A percentile compares a stretch with the other conserved stretches of the same genome.
These are phyloP conservation scores for Penicillium paxilli DNA, from an alignment of 495 filamentous ascomycete genomes.

Conservation along the genomic window DNA sequence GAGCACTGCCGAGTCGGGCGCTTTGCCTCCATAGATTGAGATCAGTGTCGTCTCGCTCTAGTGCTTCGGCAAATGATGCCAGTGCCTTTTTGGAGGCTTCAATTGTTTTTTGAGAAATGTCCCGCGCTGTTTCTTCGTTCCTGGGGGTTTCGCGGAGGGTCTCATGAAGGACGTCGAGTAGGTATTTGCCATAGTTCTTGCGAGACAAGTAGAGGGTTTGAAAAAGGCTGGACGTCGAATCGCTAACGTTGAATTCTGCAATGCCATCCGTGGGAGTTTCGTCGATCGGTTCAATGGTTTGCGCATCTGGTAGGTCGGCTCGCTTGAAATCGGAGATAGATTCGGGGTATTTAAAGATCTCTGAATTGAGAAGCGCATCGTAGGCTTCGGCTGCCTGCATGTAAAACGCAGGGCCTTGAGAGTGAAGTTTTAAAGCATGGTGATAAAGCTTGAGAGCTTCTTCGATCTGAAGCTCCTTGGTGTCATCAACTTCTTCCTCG, in stretches of 20 bases:
- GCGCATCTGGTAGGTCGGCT: conserved; percentile 60
- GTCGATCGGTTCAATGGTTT: conserved; percentile 42
- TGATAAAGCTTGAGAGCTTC: conserved; percentile 96
- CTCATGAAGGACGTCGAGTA: conserved; percentile 70
- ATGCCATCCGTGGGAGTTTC: conserved; percentile 45
- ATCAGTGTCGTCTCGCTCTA: conserved; percentile 90
- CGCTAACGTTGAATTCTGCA: conserved; percentile 46
- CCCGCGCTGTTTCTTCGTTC: conserved; percentile 35
- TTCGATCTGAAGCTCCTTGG: conserved; percentile 94
- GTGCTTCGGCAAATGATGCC: conserved; percentile 67
- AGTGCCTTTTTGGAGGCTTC: conserved; percentile 43
- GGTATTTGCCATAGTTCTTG: conserved; percentile 92
- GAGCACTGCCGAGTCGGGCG: conserved; percentile 71
- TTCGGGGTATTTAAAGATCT: conserved; percentile 91
- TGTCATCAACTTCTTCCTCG: conserved; percentile 92
- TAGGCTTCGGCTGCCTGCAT: conserved; percentile 81
- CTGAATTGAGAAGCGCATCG: conserved; percentile 78
- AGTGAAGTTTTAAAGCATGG: conserved; percentile 85
- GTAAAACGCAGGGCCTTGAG: conserved; percentile 76
- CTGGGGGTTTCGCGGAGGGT: conserved; percentile 24
- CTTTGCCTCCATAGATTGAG: conserved; percentile 90
- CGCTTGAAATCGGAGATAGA: conserved; percentile 75
- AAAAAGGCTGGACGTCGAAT: conserved; percentile 74
- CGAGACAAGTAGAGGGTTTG: conserved; percentile 89
- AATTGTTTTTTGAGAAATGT: conserved; percentile 28